A percentile compares a stretch with the other conserved stretches of the same genome.
Conservation (phyloP, 2,329 filamentous ascomycete genomes). For the Monosporascus sp. region DNA sequence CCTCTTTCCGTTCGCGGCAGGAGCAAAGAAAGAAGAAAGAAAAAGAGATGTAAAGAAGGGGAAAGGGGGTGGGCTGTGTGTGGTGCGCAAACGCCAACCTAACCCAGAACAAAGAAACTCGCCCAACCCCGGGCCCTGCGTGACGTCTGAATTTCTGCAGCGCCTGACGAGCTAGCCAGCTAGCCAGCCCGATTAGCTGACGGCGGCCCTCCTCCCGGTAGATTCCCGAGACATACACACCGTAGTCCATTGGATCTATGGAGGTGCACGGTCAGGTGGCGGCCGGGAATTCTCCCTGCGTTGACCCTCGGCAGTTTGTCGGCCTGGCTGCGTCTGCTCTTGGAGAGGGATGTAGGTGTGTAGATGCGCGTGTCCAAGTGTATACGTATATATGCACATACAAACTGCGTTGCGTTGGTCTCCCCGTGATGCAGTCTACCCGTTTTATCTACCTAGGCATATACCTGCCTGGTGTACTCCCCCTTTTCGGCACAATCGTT, state of each 20-base stretch:
- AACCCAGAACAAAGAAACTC: conserved; percentile 17
- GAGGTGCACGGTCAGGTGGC: no score
- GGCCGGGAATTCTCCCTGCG: background rate
- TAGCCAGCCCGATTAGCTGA: background rate
- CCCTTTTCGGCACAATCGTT: background rate
- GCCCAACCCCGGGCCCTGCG: background rate
- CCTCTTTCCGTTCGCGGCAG: background rate
- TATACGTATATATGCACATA: background rate
- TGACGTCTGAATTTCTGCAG: conserved; percentile 16
- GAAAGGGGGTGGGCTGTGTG: conserved; percentile 17
- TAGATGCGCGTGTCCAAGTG: background rate
- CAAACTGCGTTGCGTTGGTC: background rate
- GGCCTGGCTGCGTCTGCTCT: background rate
- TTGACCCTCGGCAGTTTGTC: background rate
- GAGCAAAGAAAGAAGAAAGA: conserved; percentile 4
- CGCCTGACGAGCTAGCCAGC: conserved; percentile 9
- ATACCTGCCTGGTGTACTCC: background rate
- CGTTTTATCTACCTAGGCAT: background rate
- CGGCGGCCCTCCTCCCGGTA: conserved; percentile 19
- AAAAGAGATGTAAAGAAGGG: conserved; percentile 4
- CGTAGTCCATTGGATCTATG: conserved; percentile 2
- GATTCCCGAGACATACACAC: conserved; percentile 36
- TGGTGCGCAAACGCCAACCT: conserved; percentile 20
- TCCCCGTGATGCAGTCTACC: background rate
- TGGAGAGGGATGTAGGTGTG: background rate